These are phyloP conservation scores for Fomitopsis serialis DNA, from an alignment of 768 basidiomycete genomes.

Conservation along the genomic window DNA sequence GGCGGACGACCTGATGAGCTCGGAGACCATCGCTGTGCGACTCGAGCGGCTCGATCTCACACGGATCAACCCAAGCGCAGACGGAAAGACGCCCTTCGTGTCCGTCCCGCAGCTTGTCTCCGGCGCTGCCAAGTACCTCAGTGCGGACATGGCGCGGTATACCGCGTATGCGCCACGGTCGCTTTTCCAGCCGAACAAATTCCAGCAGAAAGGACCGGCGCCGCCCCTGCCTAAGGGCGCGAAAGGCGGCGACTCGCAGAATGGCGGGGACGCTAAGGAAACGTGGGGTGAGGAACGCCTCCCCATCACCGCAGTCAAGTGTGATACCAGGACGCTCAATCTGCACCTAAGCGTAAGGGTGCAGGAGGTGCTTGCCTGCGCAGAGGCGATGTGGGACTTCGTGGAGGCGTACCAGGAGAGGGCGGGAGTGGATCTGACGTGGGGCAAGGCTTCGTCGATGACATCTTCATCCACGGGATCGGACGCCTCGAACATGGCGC, in stretches of 20 bases:
- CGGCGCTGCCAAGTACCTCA: neutral
- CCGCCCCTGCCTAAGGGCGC: neutral
- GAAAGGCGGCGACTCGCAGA: no score
- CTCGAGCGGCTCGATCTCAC: neutral
- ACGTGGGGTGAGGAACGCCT: constrained; percentile 24
- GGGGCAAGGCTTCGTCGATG: neutral
- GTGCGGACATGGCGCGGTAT: neutral
- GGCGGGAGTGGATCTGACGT: neutral
- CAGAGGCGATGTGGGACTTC: constrained; percentile 81
- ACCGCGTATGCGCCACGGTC: neutral
- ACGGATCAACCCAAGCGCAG: neutral
- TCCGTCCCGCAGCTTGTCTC: neutral
- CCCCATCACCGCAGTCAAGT: constrained; percentile 48
- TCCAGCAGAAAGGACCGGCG: neutral
- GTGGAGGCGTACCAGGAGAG: constrained; percentile 40
- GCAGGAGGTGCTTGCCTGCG: constrained; percentile 62
- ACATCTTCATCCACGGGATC: neutral
- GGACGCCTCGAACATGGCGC: neutral
- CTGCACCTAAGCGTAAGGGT: constrained; percentile 58
- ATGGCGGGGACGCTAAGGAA: neutral
- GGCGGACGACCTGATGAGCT: neutral
- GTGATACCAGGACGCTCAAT: constrained; percentile 56
- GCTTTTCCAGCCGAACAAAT: neutral
- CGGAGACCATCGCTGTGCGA: neutral
- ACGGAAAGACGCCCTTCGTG: neutral